Base-by-base conservation (phyloP, 108 stramenopile species). In the Conticribra weissflogii region DNA sequence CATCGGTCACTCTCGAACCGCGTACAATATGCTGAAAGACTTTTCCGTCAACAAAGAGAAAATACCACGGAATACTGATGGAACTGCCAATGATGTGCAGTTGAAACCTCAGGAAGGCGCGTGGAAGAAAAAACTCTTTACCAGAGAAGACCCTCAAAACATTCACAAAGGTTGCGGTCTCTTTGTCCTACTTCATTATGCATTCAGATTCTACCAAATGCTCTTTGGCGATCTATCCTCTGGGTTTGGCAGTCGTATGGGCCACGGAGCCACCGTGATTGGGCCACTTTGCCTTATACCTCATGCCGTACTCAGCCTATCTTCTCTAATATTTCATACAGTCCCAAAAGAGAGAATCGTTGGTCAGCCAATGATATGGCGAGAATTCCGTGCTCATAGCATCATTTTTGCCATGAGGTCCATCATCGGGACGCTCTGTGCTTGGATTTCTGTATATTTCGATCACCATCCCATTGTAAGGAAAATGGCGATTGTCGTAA, bases 321-420 rank as follows among this genome's bases (percentile, higher is more conserved):
- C 83, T 0, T 74, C 71, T 32, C 71, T 89, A 12, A 84, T 89
- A 14, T 85, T 89, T 56, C 82, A 82, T 48, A 79, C 83, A 8
- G 83, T 89, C 5, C 88, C 88, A 9, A 75, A 58, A 34, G 85
- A 89, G 54, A 66, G 88, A 18, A 68, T 85, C 4, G 85, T 89
- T 19, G 82, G 81, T 17, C 71, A 66, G 15, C 88, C 88, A 34
- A 89, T 89, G 88, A 85, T 85, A 45, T 89, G 88, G 88, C 74
- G 79, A 61, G 88, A 89, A 61, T 89, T 69, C 61, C 85, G 85
- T 14, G 51, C 76, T 18, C 85, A 86, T 60, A 84, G 79, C 44
- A 85, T 88, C 19, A 58, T 71, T 25, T 88, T 89, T 76, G 83
- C 72, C 12, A 12, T 82, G 34, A 49, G 85, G 58, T 83, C 82